These are phyloP conservation scores for Hyphodiscus hymeniophilus DNA, from an alignment of 495 filamentous ascomycete genomes.

Conservation along the genomic window DNA sequence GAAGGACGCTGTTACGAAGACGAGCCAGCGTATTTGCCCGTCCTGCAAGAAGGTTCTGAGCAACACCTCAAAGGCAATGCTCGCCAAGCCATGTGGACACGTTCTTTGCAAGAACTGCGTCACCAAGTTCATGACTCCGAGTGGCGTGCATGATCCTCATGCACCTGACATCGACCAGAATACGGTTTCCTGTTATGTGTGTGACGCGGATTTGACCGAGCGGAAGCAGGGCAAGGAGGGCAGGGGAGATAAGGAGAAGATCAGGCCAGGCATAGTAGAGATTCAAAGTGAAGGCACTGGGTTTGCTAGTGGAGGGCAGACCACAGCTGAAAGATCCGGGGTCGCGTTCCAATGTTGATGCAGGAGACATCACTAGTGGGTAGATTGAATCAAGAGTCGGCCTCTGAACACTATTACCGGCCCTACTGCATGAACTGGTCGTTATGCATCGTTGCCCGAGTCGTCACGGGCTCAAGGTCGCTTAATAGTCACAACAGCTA, in stretches of 20 bases:
- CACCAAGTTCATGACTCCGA: slow-evolving; percentile 72
- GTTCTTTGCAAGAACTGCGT: slow-evolving; percentile 87
- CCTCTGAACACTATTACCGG: too few relatives aligned
- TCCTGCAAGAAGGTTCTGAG: slow-evolving; percentile 78
- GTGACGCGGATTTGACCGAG: slow-evolving; percentile 65
- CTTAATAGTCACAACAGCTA: too few relatives aligned
- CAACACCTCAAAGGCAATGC: slow-evolving; percentile 75
- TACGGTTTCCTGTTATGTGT: slow-evolving; percentile 74
- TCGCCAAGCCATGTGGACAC: slow-evolving; percentile 91
- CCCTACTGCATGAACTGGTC: too few relatives aligned
- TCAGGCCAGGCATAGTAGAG: slow-evolving; percentile 72
- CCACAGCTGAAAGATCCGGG: slow-evolving; percentile 68
- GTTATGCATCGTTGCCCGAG: too few relatives aligned
- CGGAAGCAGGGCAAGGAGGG: slow-evolving; percentile 35
- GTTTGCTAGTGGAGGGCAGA: slow-evolving; percentile 79
- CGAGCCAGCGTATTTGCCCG: slow-evolving; percentile 62
- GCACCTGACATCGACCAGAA: slow-evolving; percentile 43
- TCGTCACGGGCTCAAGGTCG: too few relatives aligned
- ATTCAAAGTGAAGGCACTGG: slow-evolving; percentile 87
- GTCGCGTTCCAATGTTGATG: slow-evolving; percentile 83
- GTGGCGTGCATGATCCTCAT: slow-evolving; percentile 55
- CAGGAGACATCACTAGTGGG: too few relatives aligned
- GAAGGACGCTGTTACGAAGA: slow-evolving; percentile 44
- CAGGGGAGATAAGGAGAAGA: slow-evolving; percentile 46
- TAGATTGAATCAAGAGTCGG: too few relatives aligned